phyloP scores from a whole-genome alignment of 768 basidiomycete species.

The Suillus placidus region DNA sequence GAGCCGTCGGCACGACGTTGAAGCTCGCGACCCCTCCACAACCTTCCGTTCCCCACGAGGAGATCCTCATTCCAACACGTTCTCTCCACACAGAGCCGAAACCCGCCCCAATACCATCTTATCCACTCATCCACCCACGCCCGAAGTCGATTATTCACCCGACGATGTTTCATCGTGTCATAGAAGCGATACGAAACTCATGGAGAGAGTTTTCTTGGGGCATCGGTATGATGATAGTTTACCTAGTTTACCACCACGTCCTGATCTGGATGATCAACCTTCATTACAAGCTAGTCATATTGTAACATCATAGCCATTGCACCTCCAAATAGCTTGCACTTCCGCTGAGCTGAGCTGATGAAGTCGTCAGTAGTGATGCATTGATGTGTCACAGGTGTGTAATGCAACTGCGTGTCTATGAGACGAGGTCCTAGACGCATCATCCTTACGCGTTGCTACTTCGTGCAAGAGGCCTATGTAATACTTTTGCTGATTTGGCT shows the following conservation, averaged over 20 bases:
- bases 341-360: neutral
- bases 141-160: neutral
- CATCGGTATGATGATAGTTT: constrained; percentile 16
- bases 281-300: constrained; percentile 15
- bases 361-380: neutral
- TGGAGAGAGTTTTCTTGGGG: constrained; percentile 4
- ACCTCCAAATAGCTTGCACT: neutral
- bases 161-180: neutral
- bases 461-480: too few species aligned
- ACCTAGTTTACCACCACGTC: constrained; percentile 1
- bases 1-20: neutral
- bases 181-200: neutral
- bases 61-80: neutral
- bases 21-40: constrained; percentile 8
- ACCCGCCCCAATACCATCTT: constrained; percentile 2
- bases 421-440: too few species aligned
- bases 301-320: constrained; percentile 10
- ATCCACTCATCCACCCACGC: neutral
- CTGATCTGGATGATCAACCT: constrained; percentile 10
- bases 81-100: constrained; percentile 8
- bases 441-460: too few species aligned
- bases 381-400: neutral
- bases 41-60: neutral
- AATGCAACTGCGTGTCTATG: too few species aligned
- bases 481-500: too few species aligned